phyloP scores from a whole-genome alignment of 495 filamentous ascomycete genomes.

The Trichoderma erinaceum region DNA sequence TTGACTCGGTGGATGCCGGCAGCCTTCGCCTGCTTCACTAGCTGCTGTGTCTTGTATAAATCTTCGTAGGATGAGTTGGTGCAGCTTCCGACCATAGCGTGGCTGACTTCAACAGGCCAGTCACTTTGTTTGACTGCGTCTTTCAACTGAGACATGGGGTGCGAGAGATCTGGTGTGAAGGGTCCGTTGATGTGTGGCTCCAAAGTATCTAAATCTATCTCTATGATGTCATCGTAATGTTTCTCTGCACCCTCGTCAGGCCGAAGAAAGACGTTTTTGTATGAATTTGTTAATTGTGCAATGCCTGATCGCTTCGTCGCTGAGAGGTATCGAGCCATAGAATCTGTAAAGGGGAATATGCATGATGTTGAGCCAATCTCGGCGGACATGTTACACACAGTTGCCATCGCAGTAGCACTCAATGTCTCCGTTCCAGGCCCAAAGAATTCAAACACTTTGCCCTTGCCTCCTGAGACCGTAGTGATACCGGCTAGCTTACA shows the following conservation, averaged over 20 bases:
- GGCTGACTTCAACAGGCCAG: slow-evolving; percentile 97
- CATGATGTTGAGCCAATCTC: slow-evolving; percentile 97
- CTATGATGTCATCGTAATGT: slow-evolving; percentile 83
- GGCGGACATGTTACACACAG: slow-evolving; percentile 74
- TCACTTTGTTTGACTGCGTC: slow-evolving; percentile 87
- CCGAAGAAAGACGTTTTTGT: slow-evolving; percentile 46
- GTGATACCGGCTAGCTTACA: slow-evolving; percentile 95
- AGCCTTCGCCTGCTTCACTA: slow-evolving; percentile 89
- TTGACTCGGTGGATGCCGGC: slow-evolving; percentile 25
- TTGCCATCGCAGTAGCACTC: slow-evolving; percentile 59
- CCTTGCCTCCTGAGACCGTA: slow-evolving; percentile 97
- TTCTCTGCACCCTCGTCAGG: slow-evolving; percentile 79
- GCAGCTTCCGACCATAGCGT: slow-evolving; percentile 94
- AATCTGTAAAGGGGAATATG: slow-evolving; percentile 96
- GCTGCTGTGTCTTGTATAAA: slow-evolving; percentile 97
- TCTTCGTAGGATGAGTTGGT: slow-evolving; percentile 99
- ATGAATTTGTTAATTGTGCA: slow-evolving; percentile 46
- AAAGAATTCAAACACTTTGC: slow-evolving; percentile 92
- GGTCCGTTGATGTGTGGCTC: slow-evolving; percentile 99
- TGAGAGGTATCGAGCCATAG: slow-evolving; percentile 90
- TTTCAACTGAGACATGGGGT: slow-evolving; percentile 94
- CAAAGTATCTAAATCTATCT: slow-evolving; percentile 88
- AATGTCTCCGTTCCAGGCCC: slow-evolving; percentile 72
- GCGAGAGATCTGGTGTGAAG: slow-evolving; percentile 98
- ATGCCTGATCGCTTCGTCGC: slow-evolving; percentile 89